These are phyloP conservation scores for Pluteus cervinus DNA, from an alignment of 768 basidiomycete species.

Conservation along the genomic window DNA sequence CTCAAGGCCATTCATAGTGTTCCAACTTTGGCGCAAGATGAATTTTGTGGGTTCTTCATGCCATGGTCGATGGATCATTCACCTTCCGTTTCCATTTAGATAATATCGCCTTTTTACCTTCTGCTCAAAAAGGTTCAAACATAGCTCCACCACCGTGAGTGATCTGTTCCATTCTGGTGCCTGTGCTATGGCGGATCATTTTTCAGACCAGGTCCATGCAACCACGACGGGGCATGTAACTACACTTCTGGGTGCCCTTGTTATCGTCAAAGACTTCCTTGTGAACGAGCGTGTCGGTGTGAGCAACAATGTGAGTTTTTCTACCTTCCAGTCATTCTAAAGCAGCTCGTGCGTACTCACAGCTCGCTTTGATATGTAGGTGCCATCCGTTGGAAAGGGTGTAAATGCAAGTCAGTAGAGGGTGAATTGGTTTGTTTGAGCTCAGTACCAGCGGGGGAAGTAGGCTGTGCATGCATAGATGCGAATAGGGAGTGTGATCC, in stretches of 20 bases:
- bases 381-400: conserved; percentile 33
- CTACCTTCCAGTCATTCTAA: neutral
- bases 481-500: conserved; percentile 45
- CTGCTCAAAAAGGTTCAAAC: neutral
- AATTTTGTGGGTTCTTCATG: too few relatives aligned
- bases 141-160: neutral
- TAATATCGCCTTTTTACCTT: too few relatives aligned
- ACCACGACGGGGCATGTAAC: conserved; percentile 43
- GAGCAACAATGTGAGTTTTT: conserved; percentile 28
- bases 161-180: neutral
- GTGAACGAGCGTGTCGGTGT: conserved; percentile 45
- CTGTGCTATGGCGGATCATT: neutral
- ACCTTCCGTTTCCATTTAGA: too few relatives aligned
- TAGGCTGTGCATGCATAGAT: conserved; percentile 31
- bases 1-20: too few relatives aligned
- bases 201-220: conserved; percentile 31
- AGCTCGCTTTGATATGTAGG: conserved; percentile 31
- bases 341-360: too few relatives aligned
- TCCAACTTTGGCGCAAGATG: too few relatives aligned
- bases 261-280: conserved; percentile 29
- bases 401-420: conserved; percentile 24
- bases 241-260: conserved; percentile 32
- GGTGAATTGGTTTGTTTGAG: too few relatives aligned
- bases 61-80: too few relatives aligned
- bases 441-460: too few relatives aligned